These are phyloP conservation scores for Suaeda aralocaspica DNA, from an alignment of 148 eudicot genomes.

Conservation along the genomic window DNA sequence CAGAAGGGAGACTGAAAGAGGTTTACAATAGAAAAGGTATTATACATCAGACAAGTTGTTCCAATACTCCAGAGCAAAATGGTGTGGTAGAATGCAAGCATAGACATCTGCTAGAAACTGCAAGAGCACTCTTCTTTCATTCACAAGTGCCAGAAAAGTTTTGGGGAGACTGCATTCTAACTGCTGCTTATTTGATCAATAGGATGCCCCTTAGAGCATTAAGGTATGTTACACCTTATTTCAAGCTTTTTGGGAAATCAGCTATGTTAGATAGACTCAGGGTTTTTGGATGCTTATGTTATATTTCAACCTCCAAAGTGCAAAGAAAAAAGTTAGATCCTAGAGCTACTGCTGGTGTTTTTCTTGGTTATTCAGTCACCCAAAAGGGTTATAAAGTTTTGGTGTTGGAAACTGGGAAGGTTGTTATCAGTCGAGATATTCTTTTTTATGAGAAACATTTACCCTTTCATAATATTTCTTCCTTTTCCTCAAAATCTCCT, in stretches of 20 bases:
- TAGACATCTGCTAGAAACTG: neutral
- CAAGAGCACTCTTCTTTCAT: neutral
- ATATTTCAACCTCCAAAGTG: neutral
- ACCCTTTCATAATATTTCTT: too few species aligned
- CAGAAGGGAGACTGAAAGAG: neutral
- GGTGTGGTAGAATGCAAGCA: conserved; percentile 1
- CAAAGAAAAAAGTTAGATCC: neutral
- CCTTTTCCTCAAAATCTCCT: neutral
- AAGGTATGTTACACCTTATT: neutral
- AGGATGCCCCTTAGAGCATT: neutral
- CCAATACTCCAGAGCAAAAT: conserved; percentile 3
- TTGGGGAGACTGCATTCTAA: neutral
- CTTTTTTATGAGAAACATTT: neutral
- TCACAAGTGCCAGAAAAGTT: neutral
- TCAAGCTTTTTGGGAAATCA: neutral
- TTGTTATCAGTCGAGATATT: neutral
- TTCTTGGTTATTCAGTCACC: neutral
- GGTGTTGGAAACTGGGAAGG: neutral
- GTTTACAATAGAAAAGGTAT: conserved; percentile 10
- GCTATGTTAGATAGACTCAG: neutral
- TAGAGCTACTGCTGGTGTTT: neutral
- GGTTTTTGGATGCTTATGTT: neutral
- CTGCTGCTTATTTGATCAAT: neutral
- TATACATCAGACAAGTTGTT: conserved; percentile 21
- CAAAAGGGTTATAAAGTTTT: neutral